These are phyloP conservation scores for Vigna trinervia DNA, from an alignment of 306 rosid genomes.

Conservation along the genomic window DNA sequence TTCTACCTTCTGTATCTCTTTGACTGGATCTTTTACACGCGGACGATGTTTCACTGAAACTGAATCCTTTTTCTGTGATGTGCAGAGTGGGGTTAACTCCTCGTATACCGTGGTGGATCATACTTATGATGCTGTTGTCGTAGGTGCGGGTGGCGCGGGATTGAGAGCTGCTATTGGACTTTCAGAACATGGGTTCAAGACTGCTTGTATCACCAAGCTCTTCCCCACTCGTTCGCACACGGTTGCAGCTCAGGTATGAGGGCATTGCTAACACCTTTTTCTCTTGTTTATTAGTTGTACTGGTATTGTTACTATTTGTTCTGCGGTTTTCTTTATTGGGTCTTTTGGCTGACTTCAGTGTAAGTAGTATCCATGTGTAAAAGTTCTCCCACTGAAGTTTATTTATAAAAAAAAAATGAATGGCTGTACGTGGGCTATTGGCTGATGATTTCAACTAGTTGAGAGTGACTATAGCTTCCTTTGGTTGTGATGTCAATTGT, in stretches of 20 bases:
- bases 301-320: constrained; percentile 10
- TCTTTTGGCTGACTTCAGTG: constrained; percentile 3
- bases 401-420: background rate
- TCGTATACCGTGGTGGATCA: constrained; percentile 90
- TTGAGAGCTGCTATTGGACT: constrained; percentile 90
- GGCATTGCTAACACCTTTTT: background rate
- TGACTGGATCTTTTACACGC: constrained; percentile 17
- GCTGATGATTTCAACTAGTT: background rate
- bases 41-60: background rate
- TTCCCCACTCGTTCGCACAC: constrained; percentile 96
- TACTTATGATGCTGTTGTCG: constrained; percentile 83
- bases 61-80: constrained; percentile 1
- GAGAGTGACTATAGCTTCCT: background rate
- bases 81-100: constrained; percentile 64
- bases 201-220: constrained; percentile 91
- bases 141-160: constrained; percentile 96
- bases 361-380: background rate
- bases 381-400: background rate
- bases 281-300: background rate
- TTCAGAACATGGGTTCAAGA: constrained; percentile 89
- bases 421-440: background rate
- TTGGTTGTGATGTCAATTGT: constrained; percentile 1
- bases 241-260: constrained; percentile 87
- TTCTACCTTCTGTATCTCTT: constrained; percentile 13
- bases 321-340: background rate